A percentile compares a stretch with the other conserved stretches of the same genome.
Conservation (phyloP, 2,329 filamentous ascomycete species). For the Fusarium marasasianum region DNA sequence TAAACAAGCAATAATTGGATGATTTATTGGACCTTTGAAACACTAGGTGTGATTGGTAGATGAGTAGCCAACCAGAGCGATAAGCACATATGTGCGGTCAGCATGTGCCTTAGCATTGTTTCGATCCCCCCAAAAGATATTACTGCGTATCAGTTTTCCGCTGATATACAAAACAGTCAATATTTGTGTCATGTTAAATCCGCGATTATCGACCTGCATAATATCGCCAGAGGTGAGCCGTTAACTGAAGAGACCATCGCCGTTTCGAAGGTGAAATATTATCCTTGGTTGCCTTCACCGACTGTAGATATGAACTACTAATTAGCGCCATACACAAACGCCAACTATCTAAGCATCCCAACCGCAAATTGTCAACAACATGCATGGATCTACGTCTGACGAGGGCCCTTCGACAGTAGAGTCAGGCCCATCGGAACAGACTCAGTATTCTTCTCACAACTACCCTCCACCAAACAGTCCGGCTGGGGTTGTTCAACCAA, state of each 20-base stretch:
- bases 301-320: background rate
- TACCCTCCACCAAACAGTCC: background rate
- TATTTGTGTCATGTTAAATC: rapidly evolving
- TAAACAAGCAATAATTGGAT: background rate
- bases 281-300: background rate
- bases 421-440: background rate
- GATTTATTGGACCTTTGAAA: background rate
- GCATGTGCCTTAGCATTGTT: rapidly evolving
- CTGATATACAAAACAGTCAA: rapidly evolving
- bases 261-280: background rate
- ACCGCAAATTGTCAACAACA: rapidly evolving
- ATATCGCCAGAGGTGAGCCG: rapidly evolving
- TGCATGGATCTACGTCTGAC: rapidly evolving
- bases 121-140: rapidly evolving
- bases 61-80: background rate
- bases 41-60: background rate
- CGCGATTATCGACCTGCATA: rapidly evolving
- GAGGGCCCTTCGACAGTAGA: rapidly evolving
- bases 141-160: rapidly evolving
- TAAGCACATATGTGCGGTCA: background rate
- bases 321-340: background rate
- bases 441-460: background rate
- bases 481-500: background rate
- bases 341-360: rapidly evolving
- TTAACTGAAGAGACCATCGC: rapidly evolving